A percentile compares a stretch with the other conserved stretches of the same genome.
These are phyloP conservation scores for Lachancea sp. DNA, from an alignment of 805 yeast genomes.

Conservation along the genomic window DNA sequence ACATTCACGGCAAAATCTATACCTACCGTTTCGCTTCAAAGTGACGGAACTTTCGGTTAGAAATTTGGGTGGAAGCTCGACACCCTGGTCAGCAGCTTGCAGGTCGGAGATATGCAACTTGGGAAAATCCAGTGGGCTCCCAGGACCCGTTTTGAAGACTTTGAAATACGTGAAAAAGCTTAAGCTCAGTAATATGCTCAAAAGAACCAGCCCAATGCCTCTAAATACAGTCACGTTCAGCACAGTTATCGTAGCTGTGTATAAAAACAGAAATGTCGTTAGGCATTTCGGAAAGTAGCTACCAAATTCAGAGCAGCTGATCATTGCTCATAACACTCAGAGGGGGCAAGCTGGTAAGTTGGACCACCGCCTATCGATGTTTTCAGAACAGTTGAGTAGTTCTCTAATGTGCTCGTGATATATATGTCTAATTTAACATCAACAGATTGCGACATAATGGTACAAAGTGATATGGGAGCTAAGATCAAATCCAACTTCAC, in stretches of 20 bases:
- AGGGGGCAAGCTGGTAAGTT: neutral
- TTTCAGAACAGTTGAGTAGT: too few relatives aligned
- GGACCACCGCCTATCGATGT: too few relatives aligned
- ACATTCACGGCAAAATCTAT: constrained; percentile 67
- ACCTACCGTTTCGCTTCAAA: constrained; percentile 53
- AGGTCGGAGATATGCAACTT: constrained; percentile 34
- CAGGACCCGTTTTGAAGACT: constrained; percentile 52
- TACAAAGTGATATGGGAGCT: neutral
- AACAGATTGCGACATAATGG: neutral
- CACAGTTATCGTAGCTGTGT: constrained; percentile 20
- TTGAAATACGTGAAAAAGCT: constrained; percentile 45
- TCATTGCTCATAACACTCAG: neutral
- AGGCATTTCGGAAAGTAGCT: constrained; percentile 24
- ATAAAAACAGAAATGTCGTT: constrained; percentile 18
- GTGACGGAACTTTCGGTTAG: constrained; percentile 38
- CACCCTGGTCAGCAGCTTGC: constrained; percentile 23
- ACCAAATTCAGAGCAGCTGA: constrained; percentile 2
- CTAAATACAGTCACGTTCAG: constrained; percentile 14
- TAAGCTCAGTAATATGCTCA: constrained; percentile 7
- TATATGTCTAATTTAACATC: too few relatives aligned
- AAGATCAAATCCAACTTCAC: neutral
- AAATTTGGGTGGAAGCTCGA: constrained; percentile 39
- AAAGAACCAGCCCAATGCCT: neutral
- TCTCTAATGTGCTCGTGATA: too few relatives aligned
- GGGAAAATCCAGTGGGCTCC: constrained; percentile 56